Evolutionary conservation across 306 rosid genomes (phyloP).

Genomic region (Ormosia semicastrata): DNA sequence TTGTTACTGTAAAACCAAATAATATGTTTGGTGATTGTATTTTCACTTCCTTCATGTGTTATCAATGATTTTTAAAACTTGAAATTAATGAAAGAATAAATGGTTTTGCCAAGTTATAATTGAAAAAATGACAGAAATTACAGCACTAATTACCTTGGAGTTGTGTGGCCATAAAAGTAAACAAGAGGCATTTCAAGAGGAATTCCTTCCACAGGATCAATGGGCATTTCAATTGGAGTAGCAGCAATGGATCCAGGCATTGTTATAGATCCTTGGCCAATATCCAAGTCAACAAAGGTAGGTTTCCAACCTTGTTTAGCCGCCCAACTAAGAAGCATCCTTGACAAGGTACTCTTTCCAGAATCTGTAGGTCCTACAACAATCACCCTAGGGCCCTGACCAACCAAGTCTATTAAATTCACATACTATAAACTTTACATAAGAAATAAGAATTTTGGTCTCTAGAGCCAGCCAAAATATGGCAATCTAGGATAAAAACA

Average conservation of each 20-base stretch:
- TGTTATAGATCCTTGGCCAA: constrained; percentile 96
- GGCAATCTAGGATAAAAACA: background rate
- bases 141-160: constrained; percentile 65
- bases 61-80: constrained; percentile 3
- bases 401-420: constrained; percentile 20
- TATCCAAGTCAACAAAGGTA: constrained; percentile 89
- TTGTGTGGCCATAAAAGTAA: constrained; percentile 80
- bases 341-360: constrained; percentile 83
- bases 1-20: constrained; percentile 57
- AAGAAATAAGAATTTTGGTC: constrained; percentile 1
- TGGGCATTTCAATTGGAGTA: constrained; percentile 95
- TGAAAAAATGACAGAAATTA: background rate
- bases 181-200: constrained; percentile 96
- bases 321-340: constrained; percentile 99
- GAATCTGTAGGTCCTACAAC: constrained; percentile 96
- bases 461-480: background rate
- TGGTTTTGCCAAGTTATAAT: background rate
- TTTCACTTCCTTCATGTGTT: background rate
- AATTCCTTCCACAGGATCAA: constrained; percentile 91
- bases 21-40: constrained; percentile 22
- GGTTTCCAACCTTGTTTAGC: constrained; percentile 97
- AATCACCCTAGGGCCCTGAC: constrained; percentile 95
- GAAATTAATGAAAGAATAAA: background rate
- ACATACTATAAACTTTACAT: constrained; percentile 4
- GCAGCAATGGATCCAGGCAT: constrained; percentile 93